A percentile compares a stretch with the other conserved stretches of the same genome.
Evolutionary conservation across 163 green algal genomes (phyloP).

Genomic region (Chloromonas sp.): DNA sequence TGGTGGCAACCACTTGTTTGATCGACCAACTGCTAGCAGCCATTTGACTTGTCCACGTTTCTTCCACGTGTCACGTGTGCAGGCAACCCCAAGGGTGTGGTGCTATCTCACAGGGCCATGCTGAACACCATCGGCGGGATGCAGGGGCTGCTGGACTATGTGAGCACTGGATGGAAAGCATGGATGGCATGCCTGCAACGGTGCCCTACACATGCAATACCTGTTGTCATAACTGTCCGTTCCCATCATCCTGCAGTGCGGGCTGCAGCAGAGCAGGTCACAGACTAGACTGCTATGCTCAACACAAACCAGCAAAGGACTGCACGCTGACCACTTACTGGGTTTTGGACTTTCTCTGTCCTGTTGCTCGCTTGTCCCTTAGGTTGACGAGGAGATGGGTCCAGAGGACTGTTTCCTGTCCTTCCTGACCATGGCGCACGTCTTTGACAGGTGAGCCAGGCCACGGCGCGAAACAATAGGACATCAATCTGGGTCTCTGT

Average conservation of each 20-base stretch:
- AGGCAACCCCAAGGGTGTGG: slow-evolving; percentile 82
- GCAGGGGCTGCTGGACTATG: slow-evolving; percentile 16
- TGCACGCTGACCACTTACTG: too few species aligned
- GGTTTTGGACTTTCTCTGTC: too few species aligned
- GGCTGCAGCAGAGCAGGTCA: too few species aligned
- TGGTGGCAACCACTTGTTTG: too few species aligned
- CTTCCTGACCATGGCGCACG: slow-evolving; percentile 92
- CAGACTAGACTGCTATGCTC: too few species aligned
- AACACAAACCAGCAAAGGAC: too few species aligned
- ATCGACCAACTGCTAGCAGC: too few species aligned
- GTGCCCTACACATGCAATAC: too few species aligned
- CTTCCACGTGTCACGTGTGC: neutral
- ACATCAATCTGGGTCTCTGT: neutral
- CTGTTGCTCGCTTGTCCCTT: neutral
- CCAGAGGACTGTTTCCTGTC: slow-evolving; percentile 73
- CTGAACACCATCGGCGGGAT: slow-evolving; percentile 43
- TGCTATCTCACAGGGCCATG: slow-evolving; percentile 78
- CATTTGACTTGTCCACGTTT: too few species aligned
- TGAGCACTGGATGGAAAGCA: neutral
- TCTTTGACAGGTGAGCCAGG: slow-evolving; percentile 65
- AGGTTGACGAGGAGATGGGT: slow-evolving; percentile 14
- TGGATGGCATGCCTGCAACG: too few species aligned
- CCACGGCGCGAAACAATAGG: neutral
- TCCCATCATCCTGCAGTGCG: too few species aligned
- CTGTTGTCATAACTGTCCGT: too few species aligned